Evolutionary conservation across 2,329 filamentous ascomycete species (phyloP), one percentile per base, ranked within the genome.

Genomic region (Dactylellina haptotyla): DNA sequence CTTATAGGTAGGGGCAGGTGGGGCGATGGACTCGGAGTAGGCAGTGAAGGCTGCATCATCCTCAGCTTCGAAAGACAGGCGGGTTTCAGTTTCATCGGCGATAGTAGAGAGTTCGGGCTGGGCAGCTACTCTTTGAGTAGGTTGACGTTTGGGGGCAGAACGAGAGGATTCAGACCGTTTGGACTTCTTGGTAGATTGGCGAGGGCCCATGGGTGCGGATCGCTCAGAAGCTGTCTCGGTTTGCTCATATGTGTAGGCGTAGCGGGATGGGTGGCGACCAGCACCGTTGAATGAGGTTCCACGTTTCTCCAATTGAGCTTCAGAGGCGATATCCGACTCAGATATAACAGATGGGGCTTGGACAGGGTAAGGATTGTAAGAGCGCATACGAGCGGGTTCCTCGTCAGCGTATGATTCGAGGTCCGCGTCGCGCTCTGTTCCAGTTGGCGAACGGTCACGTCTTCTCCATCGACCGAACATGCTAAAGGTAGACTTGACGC

Each of bases 351-450:
- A 72, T 48, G 67, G 67, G 18, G 67, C 54, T 41, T 48, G 67
- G 23, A 72, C 67, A 2, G 67, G 67, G 32, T 72, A 51, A 3
- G 67, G 67, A 20, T 72, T 72, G 53, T 72, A 72, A 23, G 67
- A 72, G n/a, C 34, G 59, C 67, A 72, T 72, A 54, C 67, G 67
- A 34, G 67, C 67, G 30, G 67, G 67, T 56, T 72, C 67, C 34
- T 72, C 67, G 37, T 72, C 67, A 43, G 67, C 67, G 46, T 72
- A 72, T 45, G 67, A 72, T 50, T 72, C 67, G 32, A 72, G 67
- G 45, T 72, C 67, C 1, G 67, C 59, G 45, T 72, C 67, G 18
- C 67, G 59, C 37, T 54, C 43, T 3, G 67, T 65, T 6, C 51
- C 63, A 4, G 51, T 65, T 5, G 67, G 67, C 16, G 67, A 72